phyloP scores from a whole-genome alignment of 2,329 filamentous ascomycete species.

The Huntiella decipiens region DNA sequence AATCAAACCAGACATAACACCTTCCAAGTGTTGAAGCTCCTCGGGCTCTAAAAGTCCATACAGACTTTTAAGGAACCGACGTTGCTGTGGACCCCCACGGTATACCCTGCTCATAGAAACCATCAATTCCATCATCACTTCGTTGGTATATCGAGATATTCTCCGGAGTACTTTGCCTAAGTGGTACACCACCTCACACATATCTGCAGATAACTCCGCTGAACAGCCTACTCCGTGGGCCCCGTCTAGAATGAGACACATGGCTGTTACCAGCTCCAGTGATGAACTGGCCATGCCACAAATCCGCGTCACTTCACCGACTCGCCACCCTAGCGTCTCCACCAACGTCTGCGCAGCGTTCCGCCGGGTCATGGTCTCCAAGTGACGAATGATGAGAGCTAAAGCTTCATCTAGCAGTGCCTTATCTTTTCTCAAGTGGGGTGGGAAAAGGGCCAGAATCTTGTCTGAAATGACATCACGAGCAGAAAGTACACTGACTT shows the following conservation, averaged over 20 bases:
- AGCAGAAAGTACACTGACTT: background rate
- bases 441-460: background rate
- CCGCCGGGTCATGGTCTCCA: conserved; percentile 1
- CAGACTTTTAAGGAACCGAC: conserved; percentile 12
- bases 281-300: conserved; percentile 3
- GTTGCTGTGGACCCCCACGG: conserved; percentile 7
- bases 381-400: conserved; percentile 1
- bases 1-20: background rate
- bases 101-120: conserved; percentile 15
- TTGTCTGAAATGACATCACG: background rate
- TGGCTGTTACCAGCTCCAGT: conserved; percentile 12
- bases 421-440: background rate
- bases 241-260: conserved; percentile 17
- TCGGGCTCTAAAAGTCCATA: conserved; percentile 14
- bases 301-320: background rate
- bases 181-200: conserved; percentile 15
- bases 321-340: background rate
- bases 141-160: conserved; percentile 7
- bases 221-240: conserved; percentile 16
- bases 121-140: conserved; percentile 13
- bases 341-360: background rate
- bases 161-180: conserved; percentile 14
- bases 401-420: background rate
- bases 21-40: conserved; percentile 11
- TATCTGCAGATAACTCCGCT: conserved; percentile 13